Percentiles rank a stretch among this genome's conserved stretches.
Conservation (phyloP, 495 filamentous ascomycete species). For the Aspergillus biplanus region DNA sequence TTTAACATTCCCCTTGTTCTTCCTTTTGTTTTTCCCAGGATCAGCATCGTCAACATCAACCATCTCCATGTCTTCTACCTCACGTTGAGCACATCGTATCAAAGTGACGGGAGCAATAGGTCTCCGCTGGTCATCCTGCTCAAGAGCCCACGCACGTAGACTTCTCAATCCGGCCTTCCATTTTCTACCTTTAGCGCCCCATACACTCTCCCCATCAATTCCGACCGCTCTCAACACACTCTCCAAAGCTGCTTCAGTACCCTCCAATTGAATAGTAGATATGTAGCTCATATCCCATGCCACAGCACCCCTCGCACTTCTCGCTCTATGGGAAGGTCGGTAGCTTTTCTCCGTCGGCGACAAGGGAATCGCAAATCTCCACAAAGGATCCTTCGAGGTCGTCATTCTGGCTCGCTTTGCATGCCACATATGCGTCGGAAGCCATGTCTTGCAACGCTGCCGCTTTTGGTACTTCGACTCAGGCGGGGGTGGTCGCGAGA, state of each 20-base stretch:
- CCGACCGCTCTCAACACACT: constrained; percentile 64
- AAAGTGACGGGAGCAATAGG: constrained; percentile 78
- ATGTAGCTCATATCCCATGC: constrained; percentile 97
- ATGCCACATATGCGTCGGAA: constrained; percentile 94
- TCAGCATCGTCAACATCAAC: constrained; percentile 29
- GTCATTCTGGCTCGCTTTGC: constrained; percentile 91
- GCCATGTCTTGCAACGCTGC: constrained; percentile 87
- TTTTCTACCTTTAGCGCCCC: constrained; percentile 65
- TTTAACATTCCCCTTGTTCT: constrained; percentile 55
- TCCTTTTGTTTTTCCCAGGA: constrained; percentile 26
- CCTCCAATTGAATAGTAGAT: constrained; percentile 80
- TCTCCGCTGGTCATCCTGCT: constrained; percentile 53
- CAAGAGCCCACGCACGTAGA: constrained; percentile 69
- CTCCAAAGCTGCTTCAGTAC: constrained; percentile 62
- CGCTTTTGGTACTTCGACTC: constrained; percentile 80
- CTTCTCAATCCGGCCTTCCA: constrained; percentile 75
- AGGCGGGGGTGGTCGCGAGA: constrained; percentile 67
- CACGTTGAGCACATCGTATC: constrained; percentile 59
- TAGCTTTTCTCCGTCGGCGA: constrained; percentile 89
- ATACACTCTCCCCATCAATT: constrained; percentile 59
- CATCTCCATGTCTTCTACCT: constrained; percentile 43
- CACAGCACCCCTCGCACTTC: constrained; percentile 65
- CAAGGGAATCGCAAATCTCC: constrained; percentile 85
- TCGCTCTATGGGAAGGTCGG: constrained; percentile 83
- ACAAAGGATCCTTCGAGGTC: constrained; percentile 73